A percentile compares a stretch with the other conserved stretches of the same genome.
Conservation (phyloP, 1,139 yeast genomes). For the Nakaseomyces nivariensis region DNA sequence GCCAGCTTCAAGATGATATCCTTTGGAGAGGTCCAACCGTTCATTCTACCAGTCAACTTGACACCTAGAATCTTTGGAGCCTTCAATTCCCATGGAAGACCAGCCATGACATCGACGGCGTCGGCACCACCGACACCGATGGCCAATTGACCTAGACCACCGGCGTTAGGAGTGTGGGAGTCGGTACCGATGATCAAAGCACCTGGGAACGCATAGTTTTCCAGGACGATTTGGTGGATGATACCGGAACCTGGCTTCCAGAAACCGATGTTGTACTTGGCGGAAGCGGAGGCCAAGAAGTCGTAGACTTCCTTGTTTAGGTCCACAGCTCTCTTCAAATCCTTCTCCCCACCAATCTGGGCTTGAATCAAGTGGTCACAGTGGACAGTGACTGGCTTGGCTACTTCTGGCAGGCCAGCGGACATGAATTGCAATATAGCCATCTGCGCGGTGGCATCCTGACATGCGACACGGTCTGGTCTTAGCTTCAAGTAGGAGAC, state of each 20-base stretch:
- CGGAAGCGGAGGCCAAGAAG: conserved; percentile 87
- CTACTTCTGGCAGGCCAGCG: conserved; percentile 88
- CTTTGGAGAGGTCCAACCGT: conserved; percentile 98
- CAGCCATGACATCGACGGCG: conserved; percentile 96
- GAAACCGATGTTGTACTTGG: conserved; percentile 97
- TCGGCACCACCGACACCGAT: conserved; percentile 99
- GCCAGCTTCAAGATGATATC: conserved; percentile 93
- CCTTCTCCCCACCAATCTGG: conserved; percentile 86
- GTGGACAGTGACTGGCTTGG: conserved; percentile 96
- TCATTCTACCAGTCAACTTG: conserved; percentile 87
- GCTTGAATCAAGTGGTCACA: conserved; percentile 99
- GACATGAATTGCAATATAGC: conserved; percentile 98
- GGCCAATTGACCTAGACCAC: conserved; percentile 98
- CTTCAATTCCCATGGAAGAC: conserved; percentile 95
- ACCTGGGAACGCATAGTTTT: conserved; percentile 98
- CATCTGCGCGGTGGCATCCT: conserved; percentile 99
- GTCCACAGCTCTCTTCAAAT: conserved; percentile 86
- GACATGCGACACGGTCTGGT: conserved; percentile 99
- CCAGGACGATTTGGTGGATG: conserved; percentile 94
- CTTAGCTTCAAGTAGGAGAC: conserved; percentile 90
- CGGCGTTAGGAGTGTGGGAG: conserved; percentile 98
- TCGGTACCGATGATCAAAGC: conserved; percentile 95
- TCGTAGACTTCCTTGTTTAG: conserved; percentile 95
- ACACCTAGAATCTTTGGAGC: conserved; percentile 98
- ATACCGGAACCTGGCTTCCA: conserved; percentile 99